A percentile compares a stretch with the other conserved stretches of the same genome.
Conservation (phyloP, 164 flowering plant genomes). For the Vitis rupestris region DNA sequence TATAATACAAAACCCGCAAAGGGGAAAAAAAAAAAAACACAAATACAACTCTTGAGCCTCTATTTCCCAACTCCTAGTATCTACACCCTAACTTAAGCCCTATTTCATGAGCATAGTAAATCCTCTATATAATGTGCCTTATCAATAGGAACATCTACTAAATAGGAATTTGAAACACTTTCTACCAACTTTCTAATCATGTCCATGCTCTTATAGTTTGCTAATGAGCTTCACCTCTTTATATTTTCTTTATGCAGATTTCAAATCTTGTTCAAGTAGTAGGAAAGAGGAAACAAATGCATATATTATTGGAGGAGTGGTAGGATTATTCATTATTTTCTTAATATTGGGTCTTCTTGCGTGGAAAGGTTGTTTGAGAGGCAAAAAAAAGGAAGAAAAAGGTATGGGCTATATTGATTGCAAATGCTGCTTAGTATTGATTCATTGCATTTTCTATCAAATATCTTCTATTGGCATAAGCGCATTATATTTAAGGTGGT, state of each 20-base stretch:
- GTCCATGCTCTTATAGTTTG: neutral
- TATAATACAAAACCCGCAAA: no score
- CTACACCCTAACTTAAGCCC: no score
- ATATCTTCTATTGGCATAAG: no score
- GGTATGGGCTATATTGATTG: constrained; percentile 5
- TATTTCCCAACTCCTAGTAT: no score
- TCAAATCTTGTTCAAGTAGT: constrained; percentile 24
- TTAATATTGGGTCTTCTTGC: constrained; percentile 33
- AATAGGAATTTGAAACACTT: no score
- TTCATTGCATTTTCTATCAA: neutral
- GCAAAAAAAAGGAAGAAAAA: constrained; percentile 14
- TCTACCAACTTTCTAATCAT: no score
- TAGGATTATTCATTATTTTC: constrained; percentile 15
- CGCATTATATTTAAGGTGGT: no score
- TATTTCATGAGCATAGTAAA: no score
- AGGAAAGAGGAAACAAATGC: constrained; percentile 14
- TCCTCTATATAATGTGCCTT: no score
- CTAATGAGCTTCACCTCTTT: neutral
- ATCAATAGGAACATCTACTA: no score
- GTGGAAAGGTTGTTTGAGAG: constrained; percentile 32
- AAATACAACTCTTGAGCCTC: no score
- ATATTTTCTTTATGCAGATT: constrained; percentile 27
- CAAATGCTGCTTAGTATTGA: neutral
- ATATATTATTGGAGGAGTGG: constrained; percentile 30
- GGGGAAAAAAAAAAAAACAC: no score